Base-by-base conservation (phyloP, 257 asterid genomes). In the Primulina huaijiensis region DNA sequence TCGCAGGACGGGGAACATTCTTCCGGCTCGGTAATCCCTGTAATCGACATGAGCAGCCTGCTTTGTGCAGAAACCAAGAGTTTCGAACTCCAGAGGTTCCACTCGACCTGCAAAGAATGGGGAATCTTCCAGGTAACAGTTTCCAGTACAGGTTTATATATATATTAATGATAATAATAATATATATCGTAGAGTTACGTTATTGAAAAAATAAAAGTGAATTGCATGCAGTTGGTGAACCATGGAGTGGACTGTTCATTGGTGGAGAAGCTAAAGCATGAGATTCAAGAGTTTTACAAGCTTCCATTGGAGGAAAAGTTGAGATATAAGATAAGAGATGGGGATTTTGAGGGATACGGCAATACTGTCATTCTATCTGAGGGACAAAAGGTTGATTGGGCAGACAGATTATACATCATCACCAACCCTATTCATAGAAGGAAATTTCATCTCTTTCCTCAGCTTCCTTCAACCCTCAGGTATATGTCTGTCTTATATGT, bases 311-410 rank as follows among this genome's bases (percentile, higher is more conserved):
- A 86, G 10, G 96, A 88, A 64, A 88, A 72, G 67, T 57, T 78
- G 73, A 82, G 35, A 21, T 90, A 75, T 50, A 68, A 67, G 75
- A 53, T 64, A 1, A 78, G 74, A 71, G 68, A 70, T 0, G 94
- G 96, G 43, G 90, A 81, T 4, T 33, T 77, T 3, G 92, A 90
- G 76, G 96, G 97, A 4, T 86, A 86, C 70, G 96, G 89, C 0
- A 85, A 79, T 40, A 66, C 73, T 7, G 1, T 75, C 8, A 7
- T 83, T 21, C 29, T 43, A 7, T 62, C 78, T 5, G 57, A 71
- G 1, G 87, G 78, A 64, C 77, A 82, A 14, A 80, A 86, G 20
- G 65, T 72, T 38, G 97, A 90, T n/a, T 87, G 89, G 88, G 92
- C 82, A 0, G 94, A 90, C 25, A 74, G 89, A 62, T 78, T 90